phyloP scores from a whole-genome alignment of 192 early-diverging fungal species.

The Backusella tarrabulga region DNA sequence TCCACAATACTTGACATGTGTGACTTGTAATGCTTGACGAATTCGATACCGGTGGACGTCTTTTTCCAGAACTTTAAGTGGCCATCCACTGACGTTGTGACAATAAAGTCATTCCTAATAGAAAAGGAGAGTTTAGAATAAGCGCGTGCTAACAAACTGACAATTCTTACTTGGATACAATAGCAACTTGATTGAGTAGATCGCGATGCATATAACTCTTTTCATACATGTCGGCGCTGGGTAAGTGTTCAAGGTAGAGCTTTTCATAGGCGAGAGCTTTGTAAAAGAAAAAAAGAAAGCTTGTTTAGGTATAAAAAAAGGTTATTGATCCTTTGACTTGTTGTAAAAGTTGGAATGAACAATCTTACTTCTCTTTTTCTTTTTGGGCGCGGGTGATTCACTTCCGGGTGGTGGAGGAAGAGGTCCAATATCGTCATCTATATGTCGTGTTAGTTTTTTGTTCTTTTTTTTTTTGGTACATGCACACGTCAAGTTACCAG shows the following conservation, averaged over 20 bases:
- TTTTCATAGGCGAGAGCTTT: constrained; percentile 66
- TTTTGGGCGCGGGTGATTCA: constrained; percentile 20
- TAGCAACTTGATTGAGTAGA: constrained; percentile 72
- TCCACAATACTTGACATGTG: constrained; percentile 67
- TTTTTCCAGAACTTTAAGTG: constrained; percentile 99
- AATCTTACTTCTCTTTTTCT: constrained; percentile 36
- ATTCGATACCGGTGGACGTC: constrained; percentile 87
- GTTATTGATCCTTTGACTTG: neutral
- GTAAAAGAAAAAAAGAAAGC: neutral
- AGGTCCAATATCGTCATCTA: constrained; percentile 42
- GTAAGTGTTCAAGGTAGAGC: constrained; percentile 78
- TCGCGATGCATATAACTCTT: constrained; percentile 96
- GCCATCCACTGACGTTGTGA: constrained; percentile 94
- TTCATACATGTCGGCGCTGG: constrained; percentile 91
- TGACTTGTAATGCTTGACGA: constrained; percentile 96
- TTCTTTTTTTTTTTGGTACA: neutral
- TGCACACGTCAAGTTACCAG: neutral
- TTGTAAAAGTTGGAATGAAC: neutral
- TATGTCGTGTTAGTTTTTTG: neutral
- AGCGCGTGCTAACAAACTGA: neutral
- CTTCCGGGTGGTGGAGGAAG: constrained; percentile 22
- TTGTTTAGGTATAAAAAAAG: neutral
- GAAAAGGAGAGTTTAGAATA: neutral
- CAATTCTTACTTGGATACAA: constrained; percentile 54
- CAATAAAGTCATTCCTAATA: constrained; percentile 81